Evolutionary conservation across 2,329 filamentous ascomycete genomes (phyloP).

Genomic region (Ophiobolus disseminans): DNA sequence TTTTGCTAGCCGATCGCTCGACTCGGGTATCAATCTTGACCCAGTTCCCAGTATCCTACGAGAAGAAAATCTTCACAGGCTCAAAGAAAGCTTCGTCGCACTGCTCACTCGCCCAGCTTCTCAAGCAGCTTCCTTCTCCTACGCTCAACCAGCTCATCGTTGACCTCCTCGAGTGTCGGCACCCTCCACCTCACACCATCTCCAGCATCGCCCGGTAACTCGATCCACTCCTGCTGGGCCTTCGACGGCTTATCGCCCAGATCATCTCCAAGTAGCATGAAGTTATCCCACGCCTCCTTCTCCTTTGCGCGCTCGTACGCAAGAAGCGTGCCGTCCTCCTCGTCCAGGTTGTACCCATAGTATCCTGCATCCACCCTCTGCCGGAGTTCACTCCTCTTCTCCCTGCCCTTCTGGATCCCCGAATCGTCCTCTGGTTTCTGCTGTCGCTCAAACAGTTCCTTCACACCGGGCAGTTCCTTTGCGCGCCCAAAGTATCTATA

Average conservation of each 20-base stretch:
- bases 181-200: slow-evolving; percentile 84
- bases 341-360: slow-evolving; percentile 91
- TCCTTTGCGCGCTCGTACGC: slow-evolving; percentile 85
- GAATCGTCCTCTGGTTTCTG: slow-evolving; percentile 52
- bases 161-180: slow-evolving; percentile 89
- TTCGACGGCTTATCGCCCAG: slow-evolving; percentile 30
- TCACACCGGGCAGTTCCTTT: slow-evolving; percentile 88
- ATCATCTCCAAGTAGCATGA: slow-evolving; percentile 65
- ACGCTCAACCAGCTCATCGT: slow-evolving; percentile 88
- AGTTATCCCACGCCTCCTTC: slow-evolving; percentile 75
- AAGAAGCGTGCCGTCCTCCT: slow-evolving; percentile 84
- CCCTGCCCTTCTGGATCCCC: slow-evolving; percentile 67
- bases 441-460: slow-evolving; percentile 70
- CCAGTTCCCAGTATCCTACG: background rate
- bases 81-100: background rate
- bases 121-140: slow-evolving; percentile 83
- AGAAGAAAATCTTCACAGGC: background rate
- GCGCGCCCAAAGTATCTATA: slow-evolving; percentile 89
- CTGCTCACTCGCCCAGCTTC: slow-evolving; percentile 62
- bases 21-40: slow-evolving; percentile 23
- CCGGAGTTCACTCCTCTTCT: slow-evolving; percentile 72
- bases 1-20: slow-evolving; percentile 11
- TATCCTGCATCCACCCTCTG: slow-evolving; percentile 90
- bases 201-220: slow-evolving; percentile 83
- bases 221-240: slow-evolving; percentile 68